phyloP scores from a whole-genome alignment of 2,329 filamentous ascomycete species.

The Lojkania enalia region DNA sequence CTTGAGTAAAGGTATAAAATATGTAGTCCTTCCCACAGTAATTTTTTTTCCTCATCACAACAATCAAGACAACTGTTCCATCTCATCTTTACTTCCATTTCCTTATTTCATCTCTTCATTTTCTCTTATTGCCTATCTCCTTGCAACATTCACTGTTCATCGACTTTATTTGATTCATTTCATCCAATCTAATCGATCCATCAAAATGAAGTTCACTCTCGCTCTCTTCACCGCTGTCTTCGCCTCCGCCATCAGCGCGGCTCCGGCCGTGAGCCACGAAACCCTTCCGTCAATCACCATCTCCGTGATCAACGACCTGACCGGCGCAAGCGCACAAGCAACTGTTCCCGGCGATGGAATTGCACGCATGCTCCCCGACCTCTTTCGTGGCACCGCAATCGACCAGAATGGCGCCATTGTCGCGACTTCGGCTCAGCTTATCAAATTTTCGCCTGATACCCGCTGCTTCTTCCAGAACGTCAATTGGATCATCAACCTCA shows the following conservation, averaged over 20 bases:
- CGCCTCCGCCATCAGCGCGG: slow-evolving; percentile 10
- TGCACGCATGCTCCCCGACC: slow-evolving; percentile 6
- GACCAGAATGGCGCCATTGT: slow-evolving; percentile 11
- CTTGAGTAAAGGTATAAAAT: too few species aligned
- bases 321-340: slow-evolving; percentile 10
- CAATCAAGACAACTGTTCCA: too few species aligned
- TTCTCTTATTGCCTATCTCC: too few species aligned
- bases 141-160: too few species aligned
- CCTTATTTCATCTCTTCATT: too few species aligned
- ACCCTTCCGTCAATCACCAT: slow-evolving; percentile 1
- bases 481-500: slow-evolving; percentile 12
- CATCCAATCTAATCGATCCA: neutral
- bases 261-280: neutral
- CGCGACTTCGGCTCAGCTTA: slow-evolving; percentile 13
- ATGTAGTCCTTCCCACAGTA: too few species aligned
- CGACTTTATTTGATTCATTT: too few species aligned
- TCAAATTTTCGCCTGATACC: slow-evolving; percentile 6
- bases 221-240: slow-evolving; percentile 11
- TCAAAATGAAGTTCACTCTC: slow-evolving; percentile 16
- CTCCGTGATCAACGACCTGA: slow-evolving; percentile 17
- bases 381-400: slow-evolving; percentile 16
- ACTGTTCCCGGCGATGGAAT: slow-evolving; percentile 14
- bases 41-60: too few species aligned
- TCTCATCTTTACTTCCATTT: too few species aligned
- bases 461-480: slow-evolving; percentile 13